Evolutionary conservation across 257 asterid genomes (phyloP), one percentile per base, ranked within the genome.

Genomic region (Lantana camara): DNA sequence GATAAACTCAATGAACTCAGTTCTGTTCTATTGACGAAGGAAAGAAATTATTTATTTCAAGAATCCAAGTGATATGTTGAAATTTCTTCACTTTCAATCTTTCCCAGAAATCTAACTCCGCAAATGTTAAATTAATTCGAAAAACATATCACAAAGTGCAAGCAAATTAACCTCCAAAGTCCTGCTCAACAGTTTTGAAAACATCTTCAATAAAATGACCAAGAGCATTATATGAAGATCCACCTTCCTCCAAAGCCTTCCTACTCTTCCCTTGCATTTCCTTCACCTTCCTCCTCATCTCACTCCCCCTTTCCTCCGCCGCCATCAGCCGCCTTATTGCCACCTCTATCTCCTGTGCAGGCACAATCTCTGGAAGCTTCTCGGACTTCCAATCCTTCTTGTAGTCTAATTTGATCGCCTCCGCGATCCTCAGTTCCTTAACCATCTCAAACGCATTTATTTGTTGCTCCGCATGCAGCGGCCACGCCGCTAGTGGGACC

Each of bases 401-500:
- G 10, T 73, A 69, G 40, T 61, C 73, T 41, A 55, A 30, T 1
- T 45, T 9, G 0, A 45, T 42, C 63, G 68, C 73, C n/a, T 68
- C 69, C 3, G 73, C 82, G 55, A 75, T 56, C 17, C 63, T 75
- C 0, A 61, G 0, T 7, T 76, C 82, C 41, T 67, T 80, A 32
- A 80, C 85, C 9, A 73, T 41, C 59, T 47, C 57, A 29, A 80
- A 76, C 0, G 82, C 77, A 52, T 80, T 76, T 1, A 30, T 58
- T 44, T 76, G 80, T 51, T 80, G 85, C 65, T 80, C 85, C 0
- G 78, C 80, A 5, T 4, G 24, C 57, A 80, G 48, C 4, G 85
- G 85, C 73, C 79, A 80, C 2, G 44, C 57, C 0, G 85, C 85
- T 29, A 80, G 49, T 2, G 85, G 85, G 13, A 80, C 85, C 19